Conservation (phyloP, 441 rosid species). For the Hura crepitans region DNA sequence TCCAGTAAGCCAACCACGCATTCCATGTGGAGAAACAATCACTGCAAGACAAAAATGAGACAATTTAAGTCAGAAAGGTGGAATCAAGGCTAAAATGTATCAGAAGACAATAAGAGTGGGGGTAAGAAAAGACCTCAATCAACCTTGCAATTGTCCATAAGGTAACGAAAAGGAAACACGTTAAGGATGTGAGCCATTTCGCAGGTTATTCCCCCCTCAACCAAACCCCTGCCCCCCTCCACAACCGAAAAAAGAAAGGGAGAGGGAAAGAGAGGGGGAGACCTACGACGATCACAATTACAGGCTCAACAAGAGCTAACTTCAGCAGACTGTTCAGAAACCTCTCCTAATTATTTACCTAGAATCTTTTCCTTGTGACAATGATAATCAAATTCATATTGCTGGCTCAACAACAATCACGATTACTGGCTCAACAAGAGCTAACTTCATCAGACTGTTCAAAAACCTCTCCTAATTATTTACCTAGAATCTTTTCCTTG, state of each 20-base stretch:
- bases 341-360: background rate
- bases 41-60: constrained; percentile 34
- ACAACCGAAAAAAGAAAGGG: too few species aligned
- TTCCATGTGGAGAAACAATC: constrained; percentile 96
- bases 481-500: too few species aligned
- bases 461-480: background rate
- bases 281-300: background rate
- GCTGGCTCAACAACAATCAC: too few species aligned
- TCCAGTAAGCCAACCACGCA: constrained; percentile 91
- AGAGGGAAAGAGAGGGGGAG: too few species aligned
- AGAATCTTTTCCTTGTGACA: too few species aligned
- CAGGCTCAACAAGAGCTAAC: background rate
- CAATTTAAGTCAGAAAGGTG: constrained; percentile 26
- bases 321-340: background rate
- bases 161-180: background rate
- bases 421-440: background rate
- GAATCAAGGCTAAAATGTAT: background rate
- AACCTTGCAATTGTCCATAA: background rate
- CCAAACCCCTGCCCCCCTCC: background rate
- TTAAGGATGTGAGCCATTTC: background rate
- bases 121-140: background rate
- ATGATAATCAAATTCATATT: too few species aligned
- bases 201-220: background rate
- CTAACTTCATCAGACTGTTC: background rate
- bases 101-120: background rate